These are phyloP conservation scores for Candolleomyces aberdarensis DNA, from an alignment of 768 basidiomycete genomes.

Conservation along the genomic window DNA sequence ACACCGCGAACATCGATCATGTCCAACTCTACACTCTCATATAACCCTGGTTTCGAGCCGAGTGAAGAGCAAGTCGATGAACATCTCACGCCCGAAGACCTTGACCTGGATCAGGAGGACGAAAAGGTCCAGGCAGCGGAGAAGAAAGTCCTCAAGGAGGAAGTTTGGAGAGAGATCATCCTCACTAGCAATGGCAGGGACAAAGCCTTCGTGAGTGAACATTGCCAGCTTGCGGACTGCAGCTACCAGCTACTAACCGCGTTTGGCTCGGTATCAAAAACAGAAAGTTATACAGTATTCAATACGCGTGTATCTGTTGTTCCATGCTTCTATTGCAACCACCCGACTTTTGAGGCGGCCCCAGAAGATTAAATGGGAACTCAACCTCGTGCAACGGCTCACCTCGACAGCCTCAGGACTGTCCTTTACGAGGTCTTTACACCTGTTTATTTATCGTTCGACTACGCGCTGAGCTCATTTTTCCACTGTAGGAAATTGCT, in stretches of 20 bases:
- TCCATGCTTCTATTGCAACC: conserved; percentile 54
- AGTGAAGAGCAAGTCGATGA: conserved; percentile 33
- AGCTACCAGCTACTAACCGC: background rate
- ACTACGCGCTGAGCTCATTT: conserved; percentile 1
- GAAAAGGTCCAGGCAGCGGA: conserved; percentile 42
- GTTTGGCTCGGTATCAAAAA: background rate
- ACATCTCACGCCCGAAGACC: conserved; percentile 19
- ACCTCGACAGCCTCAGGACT: conserved; percentile 61
- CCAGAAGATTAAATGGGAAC: conserved; percentile 50
- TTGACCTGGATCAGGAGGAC: conserved; percentile 48
- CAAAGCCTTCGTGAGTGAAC: conserved; percentile 60
- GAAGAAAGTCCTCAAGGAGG: conserved; percentile 52
- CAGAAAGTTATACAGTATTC: conserved; percentile 90
- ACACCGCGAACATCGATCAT: conserved; percentile 61
- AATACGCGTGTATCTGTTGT: conserved; percentile 67
- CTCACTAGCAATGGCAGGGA: conserved; percentile 78
- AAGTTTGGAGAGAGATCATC: conserved; percentile 80
- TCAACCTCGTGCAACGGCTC: conserved; percentile 56
- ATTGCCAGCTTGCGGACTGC: background rate
- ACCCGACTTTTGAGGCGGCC: conserved; percentile 46
- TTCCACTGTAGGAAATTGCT: conserved; percentile 61
- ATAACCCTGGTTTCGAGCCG: conserved; percentile 42
- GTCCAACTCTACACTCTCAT: conserved; percentile 34
- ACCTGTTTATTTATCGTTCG: background rate
- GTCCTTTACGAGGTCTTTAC: conserved; percentile 66